phyloP scores from a whole-genome alignment of 352 stramenopile species.

The Thraustochytrium striatum region DNA sequence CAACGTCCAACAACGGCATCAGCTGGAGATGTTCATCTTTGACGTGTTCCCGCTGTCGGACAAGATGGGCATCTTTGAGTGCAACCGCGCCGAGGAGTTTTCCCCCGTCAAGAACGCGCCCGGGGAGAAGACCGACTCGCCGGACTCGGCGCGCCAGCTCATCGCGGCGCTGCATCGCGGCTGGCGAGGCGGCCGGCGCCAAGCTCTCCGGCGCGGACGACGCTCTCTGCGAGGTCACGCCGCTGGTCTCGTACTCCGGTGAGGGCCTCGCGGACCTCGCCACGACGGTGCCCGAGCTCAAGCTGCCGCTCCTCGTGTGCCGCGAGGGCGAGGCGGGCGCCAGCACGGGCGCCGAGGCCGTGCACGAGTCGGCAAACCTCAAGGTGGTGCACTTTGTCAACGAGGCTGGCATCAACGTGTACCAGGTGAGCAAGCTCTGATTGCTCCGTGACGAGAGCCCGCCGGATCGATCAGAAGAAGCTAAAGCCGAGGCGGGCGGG shows the following conservation, averaged over 20 bases:
- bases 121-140: conserved; percentile 68
- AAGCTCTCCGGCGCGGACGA: conserved; percentile 48
- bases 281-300: background rate
- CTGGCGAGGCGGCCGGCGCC: conserved; percentile 62
- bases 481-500: no score
- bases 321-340: background rate
- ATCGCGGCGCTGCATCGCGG: conserved; percentile 63
- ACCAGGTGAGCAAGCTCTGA: background rate
- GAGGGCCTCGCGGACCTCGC: conserved; percentile 63
- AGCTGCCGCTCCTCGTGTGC: background rate
- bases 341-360: background rate
- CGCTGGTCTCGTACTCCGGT: conserved; percentile 75
- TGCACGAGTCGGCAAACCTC: background rate
- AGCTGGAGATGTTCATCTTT: conserved; percentile 98
- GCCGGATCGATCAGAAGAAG: no score
- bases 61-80: conserved; percentile 86
- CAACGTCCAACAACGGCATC: conserved; percentile 73
- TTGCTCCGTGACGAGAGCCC: no score
- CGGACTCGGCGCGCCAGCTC: conserved; percentile 72
- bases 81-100: conserved; percentile 83
- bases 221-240: conserved; percentile 68
- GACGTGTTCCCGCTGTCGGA: conserved; percentile 90
- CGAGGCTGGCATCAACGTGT: conserved; percentile 9
- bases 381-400: conserved; percentile 25
- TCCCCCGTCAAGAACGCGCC: conserved; percentile 83